A percentile compares a stretch with the other conserved stretches of the same genome.
These are phyloP conservation scores for Recurvomyces mirabilis DNA, from an alignment of 495 filamentous ascomycete species.

Conservation along the genomic window DNA sequence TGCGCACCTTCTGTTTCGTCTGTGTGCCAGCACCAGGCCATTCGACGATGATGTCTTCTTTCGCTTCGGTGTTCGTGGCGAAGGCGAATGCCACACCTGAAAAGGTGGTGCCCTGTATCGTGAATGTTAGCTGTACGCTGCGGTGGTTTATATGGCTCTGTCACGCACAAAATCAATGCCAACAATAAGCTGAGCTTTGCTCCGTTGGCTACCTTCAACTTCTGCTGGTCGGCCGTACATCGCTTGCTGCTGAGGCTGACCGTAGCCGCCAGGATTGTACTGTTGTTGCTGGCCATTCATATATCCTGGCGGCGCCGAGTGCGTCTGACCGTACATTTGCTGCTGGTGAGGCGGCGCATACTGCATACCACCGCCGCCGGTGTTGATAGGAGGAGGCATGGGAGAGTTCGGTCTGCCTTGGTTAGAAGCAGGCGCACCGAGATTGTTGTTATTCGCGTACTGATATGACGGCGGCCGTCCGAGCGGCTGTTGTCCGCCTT, in stretches of 20 bases:
- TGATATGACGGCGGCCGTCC: slow-evolving; percentile 34
- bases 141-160: not conserved
- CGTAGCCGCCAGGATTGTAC: slow-evolving; percentile 17
- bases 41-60: slow-evolving; percentile 69
- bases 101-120: slow-evolving; percentile 56
- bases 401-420: slow-evolving; percentile 28
- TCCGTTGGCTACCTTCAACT: slow-evolving; percentile 74
- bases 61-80: slow-evolving; percentile 64
- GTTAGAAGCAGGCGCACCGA: slow-evolving; percentile 17
- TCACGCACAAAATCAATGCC: slow-evolving; percentile 70
- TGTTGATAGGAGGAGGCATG: slow-evolving; percentile 29
- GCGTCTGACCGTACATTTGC: slow-evolving; percentile 22
- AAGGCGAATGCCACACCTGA: slow-evolving; percentile 66
- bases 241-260: slow-evolving; percentile 2
- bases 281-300: slow-evolving; percentile 22
- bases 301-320: slow-evolving; percentile 28
- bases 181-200: slow-evolving; percentile 69
- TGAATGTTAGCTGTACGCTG: slow-evolving; percentile 2
- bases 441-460: slow-evolving; percentile 28
- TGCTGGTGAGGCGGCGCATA: slow-evolving; percentile 22
- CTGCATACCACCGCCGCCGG: slow-evolving; percentile 19
- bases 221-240: slow-evolving; percentile 48
- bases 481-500: slow-evolving; percentile 15
- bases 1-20: slow-evolving; percentile 59
- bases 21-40: slow-evolving; percentile 67